A percentile compares a stretch with the other conserved stretches of the same genome.
phyloP scores from a whole-genome alignment of 352 stramenopile genomes.

The Pythium chondricola region DNA sequence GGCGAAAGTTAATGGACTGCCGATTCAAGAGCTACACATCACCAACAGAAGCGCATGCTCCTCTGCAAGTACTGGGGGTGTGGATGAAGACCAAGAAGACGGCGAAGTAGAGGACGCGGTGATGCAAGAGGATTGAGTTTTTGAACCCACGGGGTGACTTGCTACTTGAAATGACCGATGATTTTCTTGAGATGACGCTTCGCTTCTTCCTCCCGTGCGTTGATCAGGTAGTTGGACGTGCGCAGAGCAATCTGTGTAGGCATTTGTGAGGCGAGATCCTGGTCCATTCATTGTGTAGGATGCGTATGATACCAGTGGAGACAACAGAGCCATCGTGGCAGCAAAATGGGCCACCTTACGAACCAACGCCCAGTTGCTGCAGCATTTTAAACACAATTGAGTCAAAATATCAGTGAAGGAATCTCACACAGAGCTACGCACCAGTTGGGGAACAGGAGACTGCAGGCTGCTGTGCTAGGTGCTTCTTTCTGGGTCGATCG shows the following conservation, averaged over 20 bases:
- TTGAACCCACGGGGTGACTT: neutral
- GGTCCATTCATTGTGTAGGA: neutral
- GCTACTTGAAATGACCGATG: neutral
- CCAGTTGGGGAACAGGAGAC: conserved; percentile 28
- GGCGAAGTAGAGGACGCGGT: conserved; percentile 22
- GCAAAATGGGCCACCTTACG: conserved; percentile 17
- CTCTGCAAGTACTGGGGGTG: neutral
- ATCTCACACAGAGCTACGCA: conserved; percentile 4
- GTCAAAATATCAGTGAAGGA: too few relatives aligned
- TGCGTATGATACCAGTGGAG: conserved; percentile 4
- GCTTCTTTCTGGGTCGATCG: conserved; percentile 7
- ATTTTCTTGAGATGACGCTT: conserved; percentile 11
- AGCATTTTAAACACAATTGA: too few relatives aligned
- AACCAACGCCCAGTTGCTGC: conserved; percentile 14
- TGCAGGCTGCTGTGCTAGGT: conserved; percentile 20
- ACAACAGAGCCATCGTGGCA: conserved; percentile 10
- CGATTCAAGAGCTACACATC: conserved; percentile 49
- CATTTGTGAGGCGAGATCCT: neutral
- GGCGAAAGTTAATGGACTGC: conserved; percentile 44
- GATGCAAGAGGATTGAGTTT: neutral
- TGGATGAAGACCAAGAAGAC: conserved; percentile 17
- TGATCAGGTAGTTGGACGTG: conserved; percentile 1
- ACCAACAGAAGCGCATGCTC: too few relatives aligned
- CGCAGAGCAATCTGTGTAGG: conserved; percentile 10
- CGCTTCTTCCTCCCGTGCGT: conserved; percentile 8